A percentile compares a stretch with the other conserved stretches of the same genome.
These are phyloP conservation scores for Rhododendron henanense DNA, from an alignment of 148 eudicot species.

Conservation along the genomic window DNA sequence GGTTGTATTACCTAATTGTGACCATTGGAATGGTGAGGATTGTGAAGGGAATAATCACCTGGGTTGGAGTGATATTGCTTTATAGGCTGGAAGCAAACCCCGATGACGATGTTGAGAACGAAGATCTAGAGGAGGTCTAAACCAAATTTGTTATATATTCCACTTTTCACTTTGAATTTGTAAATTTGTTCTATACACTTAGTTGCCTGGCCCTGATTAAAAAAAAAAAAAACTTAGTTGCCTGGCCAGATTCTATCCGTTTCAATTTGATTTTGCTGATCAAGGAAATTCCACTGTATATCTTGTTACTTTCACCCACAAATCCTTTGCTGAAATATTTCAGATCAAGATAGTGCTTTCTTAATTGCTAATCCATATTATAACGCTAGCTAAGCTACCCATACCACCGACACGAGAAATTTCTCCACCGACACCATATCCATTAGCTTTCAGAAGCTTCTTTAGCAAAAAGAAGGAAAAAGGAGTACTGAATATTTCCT, in stretches of 20 bases:
- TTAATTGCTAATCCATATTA: background rate
- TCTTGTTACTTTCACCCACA: background rate
- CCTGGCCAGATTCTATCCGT: background rate
- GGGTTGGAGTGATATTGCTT: constrained; percentile 38
- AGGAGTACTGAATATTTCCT: too few species aligned
- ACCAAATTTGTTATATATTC: background rate
- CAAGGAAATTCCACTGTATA: background rate
- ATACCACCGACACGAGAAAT: background rate
- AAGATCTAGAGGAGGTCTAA: constrained; percentile 30
- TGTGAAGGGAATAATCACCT: constrained; percentile 36
- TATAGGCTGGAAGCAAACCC: constrained; percentile 18
- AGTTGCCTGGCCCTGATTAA: too few species aligned
- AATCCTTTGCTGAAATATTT: background rate
- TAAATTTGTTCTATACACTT: background rate
- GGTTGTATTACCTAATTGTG: constrained; percentile 73
- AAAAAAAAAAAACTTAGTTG: too few species aligned
- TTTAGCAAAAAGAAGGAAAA: constrained; percentile 13
- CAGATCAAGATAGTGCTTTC: background rate
- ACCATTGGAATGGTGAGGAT: constrained; percentile 65
- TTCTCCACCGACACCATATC: background rate
- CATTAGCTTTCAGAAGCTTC: background rate
- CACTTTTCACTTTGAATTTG: background rate
- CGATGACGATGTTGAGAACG: constrained; percentile 8
- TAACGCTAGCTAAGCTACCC: background rate
- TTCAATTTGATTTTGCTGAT: background rate